Conservation (phyloP, 2,329 filamentous ascomycete genomes). For the Cercospora sesami region DNA sequence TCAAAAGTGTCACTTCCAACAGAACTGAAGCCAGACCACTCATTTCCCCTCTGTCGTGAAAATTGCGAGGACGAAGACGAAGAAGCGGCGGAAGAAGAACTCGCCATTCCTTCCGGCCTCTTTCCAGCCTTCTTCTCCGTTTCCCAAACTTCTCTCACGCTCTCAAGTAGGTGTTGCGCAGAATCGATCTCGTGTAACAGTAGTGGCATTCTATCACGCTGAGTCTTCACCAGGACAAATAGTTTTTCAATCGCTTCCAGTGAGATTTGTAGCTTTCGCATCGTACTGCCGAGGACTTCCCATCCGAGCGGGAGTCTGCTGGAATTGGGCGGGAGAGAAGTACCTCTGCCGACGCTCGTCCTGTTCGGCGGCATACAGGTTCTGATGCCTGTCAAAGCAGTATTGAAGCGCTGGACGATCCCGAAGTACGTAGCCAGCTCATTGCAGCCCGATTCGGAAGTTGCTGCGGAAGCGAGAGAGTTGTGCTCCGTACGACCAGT, state of each 20-base stretch:
- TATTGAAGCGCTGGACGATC: slow-evolving; percentile 16
- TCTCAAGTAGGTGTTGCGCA: slow-evolving; percentile 23
- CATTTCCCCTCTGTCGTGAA: background rate
- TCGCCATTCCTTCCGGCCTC: background rate
- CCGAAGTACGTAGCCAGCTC: slow-evolving; percentile 13
- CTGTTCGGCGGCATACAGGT: slow-evolving; percentile 17
- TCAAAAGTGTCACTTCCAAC: background rate
- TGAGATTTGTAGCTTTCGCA: slow-evolving; percentile 24
- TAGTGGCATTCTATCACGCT: slow-evolving; percentile 20
- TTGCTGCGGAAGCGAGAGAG: background rate
- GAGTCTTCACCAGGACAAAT: slow-evolving; percentile 18
- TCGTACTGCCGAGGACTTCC: slow-evolving; percentile 23
- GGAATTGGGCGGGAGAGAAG: background rate
- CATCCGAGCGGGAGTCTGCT: slow-evolving; percentile 15
- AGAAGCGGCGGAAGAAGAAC: background rate
- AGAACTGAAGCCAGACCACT: background rate
- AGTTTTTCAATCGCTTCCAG: slow-evolving; percentile 26
- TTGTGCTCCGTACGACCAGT: slow-evolving; percentile 14
- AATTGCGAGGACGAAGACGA: slow-evolving; percentile 1
- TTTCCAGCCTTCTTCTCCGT: slow-evolving; percentile 1
- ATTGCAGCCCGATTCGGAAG: background rate
- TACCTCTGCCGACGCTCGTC: background rate
- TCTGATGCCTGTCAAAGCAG: slow-evolving; percentile 18
- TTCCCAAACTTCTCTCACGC: slow-evolving; percentile 23
- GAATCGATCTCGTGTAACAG: slow-evolving; percentile 24